These are phyloP conservation scores for Saccharomyces mikatae DNA, from an alignment of 805 yeast genomes.

Conservation along the genomic window DNA sequence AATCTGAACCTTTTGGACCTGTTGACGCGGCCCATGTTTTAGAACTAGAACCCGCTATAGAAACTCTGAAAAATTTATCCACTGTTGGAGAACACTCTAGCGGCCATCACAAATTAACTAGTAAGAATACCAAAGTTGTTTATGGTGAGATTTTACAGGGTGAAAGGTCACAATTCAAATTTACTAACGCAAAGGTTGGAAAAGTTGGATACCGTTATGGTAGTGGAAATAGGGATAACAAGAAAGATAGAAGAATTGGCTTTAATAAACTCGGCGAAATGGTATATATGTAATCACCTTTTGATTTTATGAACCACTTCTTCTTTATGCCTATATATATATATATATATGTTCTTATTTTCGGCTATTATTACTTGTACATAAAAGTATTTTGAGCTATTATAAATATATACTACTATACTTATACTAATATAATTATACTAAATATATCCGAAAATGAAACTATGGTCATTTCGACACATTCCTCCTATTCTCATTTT, in stretches of 20 bases:
- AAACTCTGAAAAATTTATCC: constrained; percentile 61
- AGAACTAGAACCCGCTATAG: constrained; percentile 80
- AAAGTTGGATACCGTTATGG: constrained; percentile 89
- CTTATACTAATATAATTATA: neutral
- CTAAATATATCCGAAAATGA: neutral
- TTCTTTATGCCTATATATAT: neutral
- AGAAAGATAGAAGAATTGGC: constrained; percentile 70
- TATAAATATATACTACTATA: neutral
- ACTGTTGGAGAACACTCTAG: constrained; percentile 46
- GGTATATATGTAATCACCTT: constrained; percentile 21
- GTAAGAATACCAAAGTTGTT: constrained; percentile 31
- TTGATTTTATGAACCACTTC: neutral
- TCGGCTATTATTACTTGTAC: neutral
- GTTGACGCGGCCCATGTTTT: constrained; percentile 84
- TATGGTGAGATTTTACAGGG: constrained; percentile 56
- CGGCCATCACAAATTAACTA: constrained; percentile 16
- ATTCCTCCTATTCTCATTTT: neutral
- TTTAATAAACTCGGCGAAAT: constrained; percentile 61
- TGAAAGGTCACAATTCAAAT: constrained; percentile 65
- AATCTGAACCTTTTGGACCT: constrained; percentile 92
- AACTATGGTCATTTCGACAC: neutral
- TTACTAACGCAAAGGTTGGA: constrained; percentile 73
- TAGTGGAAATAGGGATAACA: constrained; percentile 78
- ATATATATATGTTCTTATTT: neutral
- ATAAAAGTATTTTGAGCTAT: neutral